These are phyloP conservation scores for Tetracladium setigerum DNA, from an alignment of 495 filamentous ascomycete genomes.

Conservation along the genomic window DNA sequence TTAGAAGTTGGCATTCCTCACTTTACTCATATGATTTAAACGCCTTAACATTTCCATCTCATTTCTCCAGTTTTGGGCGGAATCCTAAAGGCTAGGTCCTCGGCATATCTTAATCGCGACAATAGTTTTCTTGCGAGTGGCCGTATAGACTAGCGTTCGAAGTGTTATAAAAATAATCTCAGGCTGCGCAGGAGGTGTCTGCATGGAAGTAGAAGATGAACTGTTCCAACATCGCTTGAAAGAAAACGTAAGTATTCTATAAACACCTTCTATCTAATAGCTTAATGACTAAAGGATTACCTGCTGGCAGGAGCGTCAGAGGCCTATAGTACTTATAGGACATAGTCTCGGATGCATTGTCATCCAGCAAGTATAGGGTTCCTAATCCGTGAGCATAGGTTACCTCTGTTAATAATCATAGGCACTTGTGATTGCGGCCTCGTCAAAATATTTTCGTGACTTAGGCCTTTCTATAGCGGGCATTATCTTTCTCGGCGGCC, in stretches of 20 bases:
- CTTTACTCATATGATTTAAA: constrained; percentile 7
- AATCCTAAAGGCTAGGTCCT: not conserved
- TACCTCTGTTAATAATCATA: constrained; percentile 1
- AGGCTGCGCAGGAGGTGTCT: too few relatives aligned
- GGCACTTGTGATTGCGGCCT: constrained; percentile 6
- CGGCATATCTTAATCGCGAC: constrained; percentile 10
- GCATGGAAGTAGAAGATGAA: too few relatives aligned
- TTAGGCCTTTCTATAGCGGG: constrained; percentile 7
- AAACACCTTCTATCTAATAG: not conserved
- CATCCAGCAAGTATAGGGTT: constrained; percentile 7
- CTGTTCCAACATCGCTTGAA: not conserved
- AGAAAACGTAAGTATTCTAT: constrained; percentile 1
- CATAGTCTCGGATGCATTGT: constrained; percentile 10
- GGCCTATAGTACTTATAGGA: constrained; percentile 11
- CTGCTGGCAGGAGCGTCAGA: constrained; percentile 2
- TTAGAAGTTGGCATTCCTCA: not conserved
- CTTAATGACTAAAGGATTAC: constrained; percentile 4
- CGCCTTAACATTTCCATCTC: constrained; percentile 3
- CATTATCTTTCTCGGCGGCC: constrained; percentile 11
- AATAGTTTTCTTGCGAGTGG: constrained; percentile 2
- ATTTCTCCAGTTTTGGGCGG: constrained; percentile 7
- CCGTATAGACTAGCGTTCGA: constrained; percentile 2
- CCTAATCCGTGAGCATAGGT: not conserved
- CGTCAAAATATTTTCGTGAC: not conserved
- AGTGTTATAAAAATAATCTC: constrained; percentile 4